Base-by-base conservation (phyloP, 2,329 filamentous ascomycete genomes). In the Fusarium globosum region DNA sequence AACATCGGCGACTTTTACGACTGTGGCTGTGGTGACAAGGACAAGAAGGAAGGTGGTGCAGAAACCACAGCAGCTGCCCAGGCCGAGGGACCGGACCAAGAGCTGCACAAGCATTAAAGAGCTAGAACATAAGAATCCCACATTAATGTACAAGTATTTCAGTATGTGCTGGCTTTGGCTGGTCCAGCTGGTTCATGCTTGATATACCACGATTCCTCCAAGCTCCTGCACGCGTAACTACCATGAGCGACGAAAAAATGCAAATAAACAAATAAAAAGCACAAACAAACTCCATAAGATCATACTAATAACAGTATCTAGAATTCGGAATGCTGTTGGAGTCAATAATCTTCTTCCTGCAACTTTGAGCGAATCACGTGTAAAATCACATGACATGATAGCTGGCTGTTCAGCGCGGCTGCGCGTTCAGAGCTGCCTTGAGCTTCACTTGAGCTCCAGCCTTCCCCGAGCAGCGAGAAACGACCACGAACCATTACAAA, bases 1-100 rank as follows among this genome's bases (percentile, higher is more conserved):
- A 88, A 90, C 36, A 91, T 93, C 77, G 90, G 90, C 21, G 91
- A 93, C 76, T 91, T 91, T 79, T 93, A 93, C 81, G 91, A 93
- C 79, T 93, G 91, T 77, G 91, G 91, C 1, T 93, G 91, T 77
- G 91, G 89, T 20, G 91, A 92, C n/a, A 89, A 91, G 68, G 86
- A 86, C 23, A 85, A 86, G 76, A 84, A 86, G 71, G 78, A 79
- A 65, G 77, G 78, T 45, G 30, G 49, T 57, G 33, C 30, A 36
- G 33, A 49, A 26, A 49, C 56, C 21, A 62, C 53, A 71, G 53
- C 80, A 72, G 67, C 64, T 65, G 67, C 65, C 16, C 65, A 71
- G 57, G 65, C 56, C 7, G 66, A 73, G 46, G 65, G 65, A 33
- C 60, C 71, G 16, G 74, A 72, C 16, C 67, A 64, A 12, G 52